Base-by-base conservation (phyloP, 768 basidiomycete species). In the Paxillus rubicundulus region DNA sequence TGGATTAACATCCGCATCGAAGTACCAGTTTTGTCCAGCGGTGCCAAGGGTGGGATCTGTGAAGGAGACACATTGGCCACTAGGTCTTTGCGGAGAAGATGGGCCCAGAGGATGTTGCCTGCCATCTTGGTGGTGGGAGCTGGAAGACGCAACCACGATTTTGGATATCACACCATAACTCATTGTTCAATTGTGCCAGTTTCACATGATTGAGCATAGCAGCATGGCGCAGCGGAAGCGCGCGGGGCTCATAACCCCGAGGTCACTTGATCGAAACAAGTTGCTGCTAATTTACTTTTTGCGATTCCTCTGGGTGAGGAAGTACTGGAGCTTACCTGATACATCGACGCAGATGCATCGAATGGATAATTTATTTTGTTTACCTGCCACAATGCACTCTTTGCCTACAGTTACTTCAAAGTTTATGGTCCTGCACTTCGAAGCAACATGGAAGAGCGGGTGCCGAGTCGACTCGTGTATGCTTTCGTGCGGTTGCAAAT, bases 1-100 rank as follows among this genome's bases (percentile, higher is more conserved):
- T 89, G 81, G 18, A 90, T 70, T 12, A 89, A 75, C 58, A 89
- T 77, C 37, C 87, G 80, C 71, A 84, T 84, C 6, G 87, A 86
- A 3, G 86, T 85, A 12, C 78, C 81, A 9, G 79, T 78, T 58
- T 79, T 87, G 70, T 89, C 87, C 27, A 79, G 58, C 4, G 86
- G 83, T 10, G 73, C 73, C 38, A 74, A 56, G 10, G 79, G 75
- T 8, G 71, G 66, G 30, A 57, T 54, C 46, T 58, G 59, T 13
- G 58, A 50, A 30, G 63, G 33, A 32, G 69, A 52, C 13, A 62
- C 50, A 2, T 66, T 45, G 20, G 58, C 56, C 10, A 69, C 49
- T 5, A 42, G 69, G 59, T 77, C 76, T 57, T 77, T 79, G 38
- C 74, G 70, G 2, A 84, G 70, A 10, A 86, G 63, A 61, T 82